Percentiles rank a stretch among this genome's conserved stretches.
phyloP scores from a whole-genome alignment of 495 filamentous ascomycete species.

The Hypoxylon fragiforme region DNA sequence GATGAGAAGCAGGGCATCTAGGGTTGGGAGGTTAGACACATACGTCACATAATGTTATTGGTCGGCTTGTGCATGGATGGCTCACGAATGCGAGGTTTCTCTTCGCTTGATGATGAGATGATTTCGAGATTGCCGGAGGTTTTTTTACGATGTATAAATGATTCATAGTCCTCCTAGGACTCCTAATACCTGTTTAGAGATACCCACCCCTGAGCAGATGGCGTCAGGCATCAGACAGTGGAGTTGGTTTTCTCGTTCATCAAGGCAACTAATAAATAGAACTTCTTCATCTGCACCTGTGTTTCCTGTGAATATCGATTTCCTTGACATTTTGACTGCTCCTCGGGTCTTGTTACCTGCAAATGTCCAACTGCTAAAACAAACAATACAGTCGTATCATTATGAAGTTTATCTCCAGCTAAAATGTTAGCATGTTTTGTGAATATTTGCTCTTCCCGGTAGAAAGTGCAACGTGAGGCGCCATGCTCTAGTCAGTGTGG shows the following conservation, averaged over 20 bases:
- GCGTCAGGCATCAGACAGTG: constrained; percentile 33
- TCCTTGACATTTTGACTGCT: too few relatives aligned
- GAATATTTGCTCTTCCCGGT: too few relatives aligned
- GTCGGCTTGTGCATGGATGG: constrained; percentile 29
- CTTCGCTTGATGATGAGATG: constrained; percentile 32
- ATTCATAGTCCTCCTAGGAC: constrained; percentile 30
- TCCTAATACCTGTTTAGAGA: constrained; percentile 39
- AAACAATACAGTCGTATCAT: too few relatives aligned
- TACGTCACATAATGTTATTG: constrained; percentile 35
- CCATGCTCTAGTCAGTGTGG: too few relatives aligned
- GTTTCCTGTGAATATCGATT: not conserved
- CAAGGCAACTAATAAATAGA: constrained; percentile 38
- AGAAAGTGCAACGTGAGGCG: too few relatives aligned
- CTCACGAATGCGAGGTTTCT: constrained; percentile 24
- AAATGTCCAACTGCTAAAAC: too few relatives aligned
- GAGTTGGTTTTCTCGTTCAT: constrained; percentile 37
- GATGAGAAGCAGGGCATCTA: constrained; percentile 17
- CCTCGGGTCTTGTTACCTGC: too few relatives aligned
- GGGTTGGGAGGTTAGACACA: constrained; percentile 20
- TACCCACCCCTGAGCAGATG: constrained; percentile 38
- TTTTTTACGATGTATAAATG: constrained; percentile 43
- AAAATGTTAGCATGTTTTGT: too few relatives aligned
- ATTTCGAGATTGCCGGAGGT: constrained; percentile 22
- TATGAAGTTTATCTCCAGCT: too few relatives aligned
- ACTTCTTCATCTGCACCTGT: constrained; percentile 9